phyloP scores from a whole-genome alignment of 1,284 basidiomycete species.

The Cutaneotrichosporon daszewskae region DNA sequence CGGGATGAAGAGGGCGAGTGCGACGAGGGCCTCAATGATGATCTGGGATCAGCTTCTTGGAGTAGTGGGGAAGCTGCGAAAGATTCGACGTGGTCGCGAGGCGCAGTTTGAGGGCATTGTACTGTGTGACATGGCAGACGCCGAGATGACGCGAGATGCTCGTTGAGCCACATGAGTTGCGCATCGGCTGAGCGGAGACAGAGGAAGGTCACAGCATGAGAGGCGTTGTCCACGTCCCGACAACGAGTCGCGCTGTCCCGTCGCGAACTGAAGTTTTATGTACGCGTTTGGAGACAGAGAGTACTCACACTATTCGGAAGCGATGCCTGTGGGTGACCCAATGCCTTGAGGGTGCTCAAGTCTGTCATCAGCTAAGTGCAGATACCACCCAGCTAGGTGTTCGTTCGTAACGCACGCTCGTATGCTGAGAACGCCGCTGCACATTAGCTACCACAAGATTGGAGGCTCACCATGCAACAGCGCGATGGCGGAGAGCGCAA shows the following conservation, averaged over 20 bases:
- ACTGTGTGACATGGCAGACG: too few relatives aligned
- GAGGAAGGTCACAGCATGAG: too few relatives aligned
- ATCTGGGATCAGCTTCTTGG: constrained; percentile 27
- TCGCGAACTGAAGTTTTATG: too few relatives aligned
- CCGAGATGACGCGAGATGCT: too few relatives aligned
- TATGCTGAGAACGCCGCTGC: constrained; percentile 47
- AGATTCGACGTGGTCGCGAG: too few relatives aligned
- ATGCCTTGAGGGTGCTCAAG: constrained; percentile 44
- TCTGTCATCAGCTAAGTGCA: constrained; percentile 20
- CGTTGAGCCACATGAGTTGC: too few relatives aligned
- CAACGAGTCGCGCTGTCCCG: too few relatives aligned
- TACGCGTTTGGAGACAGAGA: too few relatives aligned
- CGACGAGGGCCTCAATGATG: constrained; percentile 38
- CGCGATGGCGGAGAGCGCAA: constrained; percentile 28
- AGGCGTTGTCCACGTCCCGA: too few relatives aligned
- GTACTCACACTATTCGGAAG: constrained; percentile 39
- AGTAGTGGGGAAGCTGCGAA: too few relatives aligned
- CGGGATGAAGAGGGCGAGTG: constrained; percentile 40
- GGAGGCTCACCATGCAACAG: constrained; percentile 34
- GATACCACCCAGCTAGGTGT: neutral
- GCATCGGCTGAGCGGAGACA: too few relatives aligned
- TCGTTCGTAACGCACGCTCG: constrained; percentile 38
- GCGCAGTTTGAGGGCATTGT: too few relatives aligned
- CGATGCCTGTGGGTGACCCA: constrained; percentile 24
- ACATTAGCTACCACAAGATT: neutral